These are phyloP conservation scores for Boletus bicolor DNA, from an alignment of 768 basidiomycete species.

Conservation along the genomic window DNA sequence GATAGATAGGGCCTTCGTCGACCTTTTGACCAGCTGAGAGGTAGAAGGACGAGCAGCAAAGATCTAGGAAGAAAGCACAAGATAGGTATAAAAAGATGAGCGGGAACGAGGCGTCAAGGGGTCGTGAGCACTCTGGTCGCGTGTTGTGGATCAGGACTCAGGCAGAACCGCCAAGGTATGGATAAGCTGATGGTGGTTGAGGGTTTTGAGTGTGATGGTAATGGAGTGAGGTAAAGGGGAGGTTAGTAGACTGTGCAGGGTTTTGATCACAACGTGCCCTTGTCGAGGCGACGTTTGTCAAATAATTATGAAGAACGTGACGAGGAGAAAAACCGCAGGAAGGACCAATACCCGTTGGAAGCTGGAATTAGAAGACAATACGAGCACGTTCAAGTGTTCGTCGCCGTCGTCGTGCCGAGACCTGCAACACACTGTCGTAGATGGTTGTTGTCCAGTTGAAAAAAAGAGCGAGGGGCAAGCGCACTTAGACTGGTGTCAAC, in stretches of 20 bases:
- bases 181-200: constrained; percentile 35
- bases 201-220: constrained; percentile 35
- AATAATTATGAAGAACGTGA: constrained; percentile 34
- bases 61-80: constrained; percentile 38
- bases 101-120: constrained; percentile 43
- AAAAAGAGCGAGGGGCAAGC: constrained; percentile 10
- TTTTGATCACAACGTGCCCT: constrained; percentile 84
- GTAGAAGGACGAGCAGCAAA: constrained; percentile 37
- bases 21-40: constrained; percentile 36
- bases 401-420: constrained; percentile 15
- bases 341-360: constrained; percentile 18
- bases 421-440: constrained; percentile 5
- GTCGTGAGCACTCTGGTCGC: constrained; percentile 53
- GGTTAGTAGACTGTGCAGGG: constrained; percentile 49
- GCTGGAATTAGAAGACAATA: constrained; percentile 21
- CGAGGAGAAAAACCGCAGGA: constrained; percentile 16
- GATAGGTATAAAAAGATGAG: constrained; percentile 56
- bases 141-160: constrained; percentile 36
- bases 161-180: constrained; percentile 26
- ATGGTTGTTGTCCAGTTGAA: constrained; percentile 21
- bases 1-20: constrained; percentile 38
- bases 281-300: constrained; percentile 51
- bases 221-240: constrained; percentile 59
- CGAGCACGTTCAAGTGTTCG: constrained; percentile 19
- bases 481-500: too few species aligned